Conservation (phyloP, 164 flowering plant genomes). For the Vitis cinerea region DNA sequence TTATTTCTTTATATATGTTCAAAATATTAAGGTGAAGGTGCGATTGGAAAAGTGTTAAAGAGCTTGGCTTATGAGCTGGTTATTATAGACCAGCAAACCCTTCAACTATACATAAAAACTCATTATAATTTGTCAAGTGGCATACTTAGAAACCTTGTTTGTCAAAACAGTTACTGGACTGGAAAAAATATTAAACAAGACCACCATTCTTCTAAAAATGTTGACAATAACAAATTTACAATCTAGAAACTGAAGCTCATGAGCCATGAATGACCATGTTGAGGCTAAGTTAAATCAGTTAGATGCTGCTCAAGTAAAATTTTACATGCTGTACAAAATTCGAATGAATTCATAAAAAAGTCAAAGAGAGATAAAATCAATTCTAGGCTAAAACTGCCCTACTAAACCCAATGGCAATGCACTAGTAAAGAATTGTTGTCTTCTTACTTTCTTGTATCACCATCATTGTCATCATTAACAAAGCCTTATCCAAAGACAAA, state of each 20-base stretch:
- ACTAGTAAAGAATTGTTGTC: too few relatives aligned
- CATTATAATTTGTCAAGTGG: not conserved
- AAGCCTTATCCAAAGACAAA: too few relatives aligned
- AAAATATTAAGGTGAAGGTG: not conserved
- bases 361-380: too few relatives aligned
- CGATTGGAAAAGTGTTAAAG: not conserved
- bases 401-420: too few relatives aligned
- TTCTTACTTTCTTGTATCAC: too few relatives aligned
- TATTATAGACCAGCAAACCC: not conserved
- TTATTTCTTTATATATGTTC: not conserved
- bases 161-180: not conserved
- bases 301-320: too few relatives aligned
- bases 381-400: too few relatives aligned
- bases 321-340: too few relatives aligned
- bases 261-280: not conserved
- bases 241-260: not conserved
- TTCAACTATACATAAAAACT: not conserved
- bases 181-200: not conserved
- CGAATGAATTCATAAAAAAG: too few relatives aligned
- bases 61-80: conserved; percentile 4
- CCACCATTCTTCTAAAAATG: not conserved
- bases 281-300: not conserved
- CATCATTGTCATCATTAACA: too few relatives aligned
- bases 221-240: too few relatives aligned
- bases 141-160: not conserved